Percentiles rank a stretch among this genome's conserved stretches.
These are phyloP conservation scores for Trichosporon sp. DNA, from an alignment of 1,284 basidiomycete species.

Conservation along the genomic window DNA sequence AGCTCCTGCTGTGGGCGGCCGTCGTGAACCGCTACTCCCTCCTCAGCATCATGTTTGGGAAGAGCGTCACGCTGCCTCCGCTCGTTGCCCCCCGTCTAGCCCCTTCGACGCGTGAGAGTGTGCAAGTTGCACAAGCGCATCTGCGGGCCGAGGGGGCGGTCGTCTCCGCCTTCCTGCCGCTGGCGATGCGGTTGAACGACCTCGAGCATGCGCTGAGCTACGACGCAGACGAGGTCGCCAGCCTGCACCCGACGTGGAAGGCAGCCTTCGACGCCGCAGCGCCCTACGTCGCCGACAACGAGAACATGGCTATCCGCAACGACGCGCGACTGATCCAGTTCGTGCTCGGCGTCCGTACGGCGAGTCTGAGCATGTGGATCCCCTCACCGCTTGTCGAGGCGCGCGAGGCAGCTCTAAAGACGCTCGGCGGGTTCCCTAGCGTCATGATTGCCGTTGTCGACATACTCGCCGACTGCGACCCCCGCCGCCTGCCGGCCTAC, in stretches of 20 bases:
- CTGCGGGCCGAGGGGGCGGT: slow-evolving; percentile 10
- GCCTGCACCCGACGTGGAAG: slow-evolving; percentile 3
- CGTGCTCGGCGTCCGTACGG: slow-evolving; percentile 9
- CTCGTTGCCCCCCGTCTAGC: slow-evolving; percentile 12
- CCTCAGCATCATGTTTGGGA: slow-evolving; percentile 8
- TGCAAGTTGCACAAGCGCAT: slow-evolving; percentile 13
- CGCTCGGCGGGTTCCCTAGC: neutral
- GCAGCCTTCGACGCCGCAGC: neutral
- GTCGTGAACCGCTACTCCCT: slow-evolving; percentile 16
- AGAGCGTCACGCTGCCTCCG: neutral
- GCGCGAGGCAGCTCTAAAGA: neutral
- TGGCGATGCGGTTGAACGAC: neutral
- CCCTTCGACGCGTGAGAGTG: slow-evolving; percentile 3
- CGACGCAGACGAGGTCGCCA: neutral
- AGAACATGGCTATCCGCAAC: neutral
- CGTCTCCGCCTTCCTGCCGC: slow-evolving; percentile 7
- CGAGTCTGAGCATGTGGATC: slow-evolving; percentile 11
- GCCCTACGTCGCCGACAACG: neutral
- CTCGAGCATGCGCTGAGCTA: slow-evolving; percentile 8
- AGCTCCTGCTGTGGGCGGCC: slow-evolving; percentile 16
- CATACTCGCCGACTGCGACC: neutral
- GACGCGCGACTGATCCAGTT: slow-evolving; percentile 13
- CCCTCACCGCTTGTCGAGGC: slow-evolving; percentile 12
- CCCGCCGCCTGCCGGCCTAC: neutral
- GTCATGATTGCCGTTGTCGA: slow-evolving; percentile 1